Conservation (phyloP, 179 eudicot species). For the Drosera spatulata region DNA sequence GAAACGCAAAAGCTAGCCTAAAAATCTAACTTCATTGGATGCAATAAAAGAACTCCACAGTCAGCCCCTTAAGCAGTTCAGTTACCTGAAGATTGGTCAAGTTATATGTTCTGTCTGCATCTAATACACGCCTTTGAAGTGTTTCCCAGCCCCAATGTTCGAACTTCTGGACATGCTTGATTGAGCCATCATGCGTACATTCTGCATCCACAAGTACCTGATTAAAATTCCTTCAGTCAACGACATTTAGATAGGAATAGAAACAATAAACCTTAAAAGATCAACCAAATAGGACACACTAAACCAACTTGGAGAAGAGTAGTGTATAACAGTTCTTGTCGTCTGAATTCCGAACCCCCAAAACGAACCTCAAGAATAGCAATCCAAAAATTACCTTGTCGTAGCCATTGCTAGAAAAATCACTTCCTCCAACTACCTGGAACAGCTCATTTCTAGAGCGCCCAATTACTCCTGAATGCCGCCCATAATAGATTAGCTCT, state of each 20-base stretch:
- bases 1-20: too few relatives aligned
- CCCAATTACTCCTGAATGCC: slow-evolving; percentile 85
- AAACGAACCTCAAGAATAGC: too few relatives aligned
- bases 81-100: slow-evolving; percentile 70
- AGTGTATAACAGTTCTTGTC: background rate
- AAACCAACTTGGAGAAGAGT: background rate
- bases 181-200: slow-evolving; percentile 97
- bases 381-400: slow-evolving; percentile 48
- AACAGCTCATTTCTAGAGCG: slow-evolving; percentile 40
- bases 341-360: too few relatives aligned
- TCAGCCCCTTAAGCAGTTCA: too few relatives aligned
- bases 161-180: slow-evolving; percentile 86
- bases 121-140: slow-evolving; percentile 71
- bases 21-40: too few relatives aligned
- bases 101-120: slow-evolving; percentile 82
- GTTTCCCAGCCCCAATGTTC: slow-evolving; percentile 97
- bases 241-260: slow-evolving; percentile 8
- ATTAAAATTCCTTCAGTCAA: slow-evolving; percentile 10
- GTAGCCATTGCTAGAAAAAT: slow-evolving; percentile 48
- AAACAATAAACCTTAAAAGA: slow-evolving; percentile 4
- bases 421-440: slow-evolving; percentile 17
- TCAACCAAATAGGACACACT: background rate
- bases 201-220: slow-evolving; percentile 99
- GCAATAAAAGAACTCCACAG: too few relatives aligned
- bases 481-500: slow-evolving; percentile 81